Evolutionary conservation across 805 yeast species (phyloP).

Genomic region (Yarrowia deformans): DNA sequence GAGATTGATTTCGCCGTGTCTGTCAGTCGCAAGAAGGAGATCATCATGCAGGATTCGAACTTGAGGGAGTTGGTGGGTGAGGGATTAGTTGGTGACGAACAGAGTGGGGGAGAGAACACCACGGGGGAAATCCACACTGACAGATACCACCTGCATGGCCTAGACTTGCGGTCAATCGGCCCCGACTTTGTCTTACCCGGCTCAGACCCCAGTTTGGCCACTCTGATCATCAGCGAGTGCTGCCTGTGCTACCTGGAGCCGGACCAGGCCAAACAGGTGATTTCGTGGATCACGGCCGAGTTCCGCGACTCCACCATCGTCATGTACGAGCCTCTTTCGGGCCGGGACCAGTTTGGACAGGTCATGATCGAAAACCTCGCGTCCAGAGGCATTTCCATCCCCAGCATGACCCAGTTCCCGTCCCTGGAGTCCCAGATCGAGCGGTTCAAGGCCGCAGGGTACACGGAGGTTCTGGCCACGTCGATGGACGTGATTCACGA

Average conservation of each 20-base stretch:
- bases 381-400: slow-evolving; percentile 66
- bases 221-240: slow-evolving; percentile 75
- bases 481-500: slow-evolving; percentile 55
- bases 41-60: slow-evolving; percentile 52
- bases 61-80: slow-evolving; percentile 49
- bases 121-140: slow-evolving; percentile 41
- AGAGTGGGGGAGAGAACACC: slow-evolving; percentile 28
- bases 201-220: slow-evolving; percentile 56
- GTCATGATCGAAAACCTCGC: slow-evolving; percentile 71
- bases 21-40: slow-evolving; percentile 58
- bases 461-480: slow-evolving; percentile 47
- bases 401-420: slow-evolving; percentile 62
- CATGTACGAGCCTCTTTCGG: slow-evolving; percentile 74
- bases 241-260: slow-evolving; percentile 74
- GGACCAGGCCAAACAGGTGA: slow-evolving; percentile 55
- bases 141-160: slow-evolving; percentile 61
- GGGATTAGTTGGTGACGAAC: not conserved
- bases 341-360: slow-evolving; percentile 67
- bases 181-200: slow-evolving; percentile 42
- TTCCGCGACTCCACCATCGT: slow-evolving; percentile 51
- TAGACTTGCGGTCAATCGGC: slow-evolving; percentile 58
- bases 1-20: slow-evolving; percentile 73
- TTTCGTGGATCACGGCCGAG: slow-evolving; percentile 54
- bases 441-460: slow-evolving; percentile 51
- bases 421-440: slow-evolving; percentile 54